Evolutionary conservation across 179 eudicot species (phyloP).

Genomic region (Amaranthus tricolor): DNA sequence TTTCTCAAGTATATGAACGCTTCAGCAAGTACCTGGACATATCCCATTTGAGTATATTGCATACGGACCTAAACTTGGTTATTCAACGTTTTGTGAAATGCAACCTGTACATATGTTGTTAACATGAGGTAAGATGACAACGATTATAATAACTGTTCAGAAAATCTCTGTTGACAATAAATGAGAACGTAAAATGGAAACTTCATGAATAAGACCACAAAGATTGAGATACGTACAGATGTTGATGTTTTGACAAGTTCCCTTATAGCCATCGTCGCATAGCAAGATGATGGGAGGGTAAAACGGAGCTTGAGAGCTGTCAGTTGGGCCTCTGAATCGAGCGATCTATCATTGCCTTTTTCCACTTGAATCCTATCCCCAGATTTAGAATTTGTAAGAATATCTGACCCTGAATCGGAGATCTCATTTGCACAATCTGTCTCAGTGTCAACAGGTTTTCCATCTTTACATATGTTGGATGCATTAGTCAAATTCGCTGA

Average conservation of each 20-base stretch:
- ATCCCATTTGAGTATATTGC: neutral
- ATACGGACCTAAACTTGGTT: conserved; percentile 29
- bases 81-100: conserved; percentile 82
- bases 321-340: conserved; percentile 36
- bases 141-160: neutral
- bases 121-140: neutral
- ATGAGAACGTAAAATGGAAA: neutral
- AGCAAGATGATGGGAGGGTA: conserved; percentile 90
- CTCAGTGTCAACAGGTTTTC: conserved; percentile 9
- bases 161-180: neutral
- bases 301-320: conserved; percentile 82
- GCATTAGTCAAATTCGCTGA: conserved; percentile 1
- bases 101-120: conserved; percentile 46
- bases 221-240: conserved; percentile 46
- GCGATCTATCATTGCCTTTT: conserved; percentile 26
- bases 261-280: conserved; percentile 98
- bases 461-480: conserved; percentile 22
- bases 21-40: neutral
- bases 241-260: conserved; percentile 97
- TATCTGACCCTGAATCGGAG: conserved; percentile 65
- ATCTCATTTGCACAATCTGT: conserved; percentile 29
- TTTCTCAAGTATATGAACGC: neutral
- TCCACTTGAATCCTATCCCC: conserved; percentile 20
- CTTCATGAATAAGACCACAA: neutral
- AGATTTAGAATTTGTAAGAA: conserved; percentile 41